Conservation (phyloP, 495 filamentous ascomycete species). For the Platismatia glauca region DNA sequence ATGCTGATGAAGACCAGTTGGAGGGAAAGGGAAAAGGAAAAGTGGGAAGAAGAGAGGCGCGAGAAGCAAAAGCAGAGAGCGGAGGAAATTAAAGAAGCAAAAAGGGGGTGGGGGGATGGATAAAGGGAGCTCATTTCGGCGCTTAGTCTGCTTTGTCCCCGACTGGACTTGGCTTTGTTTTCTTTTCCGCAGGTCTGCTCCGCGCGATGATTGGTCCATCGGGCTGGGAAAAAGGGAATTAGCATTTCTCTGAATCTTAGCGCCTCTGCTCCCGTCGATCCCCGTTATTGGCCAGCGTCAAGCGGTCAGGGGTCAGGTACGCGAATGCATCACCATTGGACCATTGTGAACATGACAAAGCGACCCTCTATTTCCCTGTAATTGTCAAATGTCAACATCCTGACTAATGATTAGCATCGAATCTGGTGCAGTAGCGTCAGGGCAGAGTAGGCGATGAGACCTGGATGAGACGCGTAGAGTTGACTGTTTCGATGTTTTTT, state of each 20-base stretch:
- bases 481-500: background rate
- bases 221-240: background rate
- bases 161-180: background rate
- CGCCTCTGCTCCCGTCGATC: background rate
- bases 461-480: too few relatives aligned
- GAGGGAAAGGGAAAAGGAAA: background rate
- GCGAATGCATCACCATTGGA: too few relatives aligned
- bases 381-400: too few relatives aligned
- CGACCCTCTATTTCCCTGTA: background rate
- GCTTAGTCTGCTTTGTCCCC: background rate
- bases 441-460: background rate
- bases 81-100: background rate
- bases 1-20: constrained; percentile 12
- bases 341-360: background rate
- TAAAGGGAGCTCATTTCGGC: background rate
- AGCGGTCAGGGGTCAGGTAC: background rate
- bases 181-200: background rate
- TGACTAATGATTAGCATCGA: too few relatives aligned
- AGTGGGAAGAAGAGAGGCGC: constrained; percentile 3
- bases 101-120: background rate
- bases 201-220: background rate
- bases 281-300: background rate
- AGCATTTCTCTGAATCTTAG: background rate
- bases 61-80: background rate
- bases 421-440: background rate